Percentiles rank a stretch among this genome's conserved stretches.
Evolutionary conservation across 2,329 filamentous ascomycete species (phyloP).

Genomic region (Scedosporium minutisporum): DNA sequence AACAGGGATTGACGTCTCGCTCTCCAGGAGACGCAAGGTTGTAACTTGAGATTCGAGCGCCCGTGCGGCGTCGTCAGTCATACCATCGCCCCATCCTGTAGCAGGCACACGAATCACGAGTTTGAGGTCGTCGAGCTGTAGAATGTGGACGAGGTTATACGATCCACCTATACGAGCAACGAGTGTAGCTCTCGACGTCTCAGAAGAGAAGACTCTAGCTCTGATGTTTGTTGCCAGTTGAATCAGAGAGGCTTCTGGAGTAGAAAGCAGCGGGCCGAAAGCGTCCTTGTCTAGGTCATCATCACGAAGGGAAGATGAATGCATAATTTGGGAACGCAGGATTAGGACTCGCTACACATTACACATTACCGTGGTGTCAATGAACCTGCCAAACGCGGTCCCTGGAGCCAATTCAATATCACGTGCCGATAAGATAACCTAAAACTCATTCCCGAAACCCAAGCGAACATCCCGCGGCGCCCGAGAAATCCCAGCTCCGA

Average conservation of each 20-base stretch:
- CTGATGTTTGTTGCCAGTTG: background rate
- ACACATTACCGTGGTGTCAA: no score
- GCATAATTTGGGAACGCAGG: background rate
- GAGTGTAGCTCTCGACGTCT: background rate
- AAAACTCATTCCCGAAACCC: no score
- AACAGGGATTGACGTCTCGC: slow-evolving; percentile 10
- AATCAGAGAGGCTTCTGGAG: background rate
- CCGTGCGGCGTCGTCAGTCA: background rate
- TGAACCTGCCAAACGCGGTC: no score
- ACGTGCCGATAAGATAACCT: no score
- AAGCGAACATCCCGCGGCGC: no score
- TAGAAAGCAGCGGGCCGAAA: background rate
- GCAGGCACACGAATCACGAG: background rate
- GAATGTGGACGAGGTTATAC: background rate
- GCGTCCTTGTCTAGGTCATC: background rate
- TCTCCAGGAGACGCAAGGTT: background rate
- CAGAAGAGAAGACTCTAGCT: background rate
- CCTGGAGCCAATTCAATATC: no score
- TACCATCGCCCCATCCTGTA: background rate
- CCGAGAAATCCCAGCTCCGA: background rate
- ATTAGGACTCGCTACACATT: no score
- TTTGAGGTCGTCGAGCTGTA: background rate
- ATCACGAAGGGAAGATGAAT: background rate
- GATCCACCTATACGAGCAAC: background rate
- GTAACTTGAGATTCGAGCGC: background rate